These are phyloP conservation scores for Cairneyella variabilis DNA, from an alignment of 495 filamentous ascomycete species.

Conservation along the genomic window DNA sequence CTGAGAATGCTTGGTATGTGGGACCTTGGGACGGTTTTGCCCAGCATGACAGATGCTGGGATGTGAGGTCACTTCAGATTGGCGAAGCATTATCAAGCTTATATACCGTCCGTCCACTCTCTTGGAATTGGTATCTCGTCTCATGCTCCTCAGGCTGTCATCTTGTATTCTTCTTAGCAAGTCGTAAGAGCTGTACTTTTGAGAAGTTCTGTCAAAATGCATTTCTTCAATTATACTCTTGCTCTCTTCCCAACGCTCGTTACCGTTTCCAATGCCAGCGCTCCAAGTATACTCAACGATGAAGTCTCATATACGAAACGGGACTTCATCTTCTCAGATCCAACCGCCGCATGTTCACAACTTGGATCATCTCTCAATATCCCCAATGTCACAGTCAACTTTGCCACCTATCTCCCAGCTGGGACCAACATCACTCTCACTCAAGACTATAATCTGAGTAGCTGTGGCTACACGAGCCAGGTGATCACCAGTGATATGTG, in stretches of 20 bases:
- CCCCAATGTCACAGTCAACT: conserved; percentile 19
- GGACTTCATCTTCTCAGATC: conserved; percentile 2
- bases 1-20: no score
- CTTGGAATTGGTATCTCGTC: no score
- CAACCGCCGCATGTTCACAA: conserved; percentile 5
- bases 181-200: no score
- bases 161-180: no score
- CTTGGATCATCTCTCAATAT: conserved; percentile 5
- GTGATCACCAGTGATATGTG: conserved; percentile 47
- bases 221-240: neutral
- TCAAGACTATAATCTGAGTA: conserved; percentile 37
- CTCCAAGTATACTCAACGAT: no score
- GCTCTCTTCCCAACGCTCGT: neutral
- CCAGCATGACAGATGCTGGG: no score
- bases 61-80: no score
- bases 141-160: no score
- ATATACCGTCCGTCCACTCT: no score
- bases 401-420: conserved; percentile 35
- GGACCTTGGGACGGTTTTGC: no score
- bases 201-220: neutral
- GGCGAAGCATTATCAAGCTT: no score
- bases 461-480: conserved; percentile 38
- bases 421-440: conserved; percentile 46
- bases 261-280: no score
- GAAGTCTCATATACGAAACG: neutral